Conservation (phyloP, 2,329 filamentous ascomycete species). For the Pestalotiopsis sp. region DNA sequence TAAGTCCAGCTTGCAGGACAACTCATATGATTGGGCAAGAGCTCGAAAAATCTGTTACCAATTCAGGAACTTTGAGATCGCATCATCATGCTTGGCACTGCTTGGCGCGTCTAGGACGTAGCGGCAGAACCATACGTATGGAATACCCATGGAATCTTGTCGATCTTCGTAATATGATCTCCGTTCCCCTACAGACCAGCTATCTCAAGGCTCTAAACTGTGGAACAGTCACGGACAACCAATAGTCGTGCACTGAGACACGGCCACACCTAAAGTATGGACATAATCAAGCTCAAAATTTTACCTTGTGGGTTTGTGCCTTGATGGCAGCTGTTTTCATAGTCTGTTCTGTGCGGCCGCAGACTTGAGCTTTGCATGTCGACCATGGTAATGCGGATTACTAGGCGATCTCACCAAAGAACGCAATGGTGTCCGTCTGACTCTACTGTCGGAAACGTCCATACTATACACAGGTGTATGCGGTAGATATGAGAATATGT, state of each 20-base stretch:
- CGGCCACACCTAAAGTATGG: background rate
- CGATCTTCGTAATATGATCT: background rate
- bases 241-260: background rate
- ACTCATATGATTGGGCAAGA: background rate
- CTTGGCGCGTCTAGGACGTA: background rate
- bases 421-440: background rate
- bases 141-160: background rate
- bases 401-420: background rate
- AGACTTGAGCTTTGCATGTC: background rate
- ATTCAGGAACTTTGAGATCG: background rate
- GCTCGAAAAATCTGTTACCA: background rate
- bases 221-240: background rate
- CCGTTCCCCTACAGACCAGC: background rate
- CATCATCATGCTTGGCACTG: constrained; percentile 6
- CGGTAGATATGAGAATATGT: background rate
- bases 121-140: background rate
- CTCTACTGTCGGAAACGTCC: background rate
- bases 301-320: no score
- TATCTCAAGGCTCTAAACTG: background rate
- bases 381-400: background rate
- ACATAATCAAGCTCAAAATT: background rate
- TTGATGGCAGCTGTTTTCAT: background rate
- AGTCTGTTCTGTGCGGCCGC: background rate
- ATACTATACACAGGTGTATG: background rate
- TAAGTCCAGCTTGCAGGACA: background rate